phyloP scores from a whole-genome alignment of 371 early-diverging fungal genomes.

The Saksenaea oblongispora region DNA sequence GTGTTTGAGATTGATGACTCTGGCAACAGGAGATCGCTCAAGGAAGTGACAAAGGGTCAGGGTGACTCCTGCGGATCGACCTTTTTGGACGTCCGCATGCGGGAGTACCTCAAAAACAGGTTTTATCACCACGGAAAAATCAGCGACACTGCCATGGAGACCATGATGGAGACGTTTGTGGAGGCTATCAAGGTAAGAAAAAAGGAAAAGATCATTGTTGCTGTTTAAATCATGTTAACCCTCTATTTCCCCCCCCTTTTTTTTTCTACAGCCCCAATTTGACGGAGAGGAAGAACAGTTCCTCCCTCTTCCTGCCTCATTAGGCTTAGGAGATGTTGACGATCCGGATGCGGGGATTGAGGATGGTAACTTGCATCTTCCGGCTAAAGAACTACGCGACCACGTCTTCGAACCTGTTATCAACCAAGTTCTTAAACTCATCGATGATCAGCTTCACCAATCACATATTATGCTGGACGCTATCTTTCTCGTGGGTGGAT shows the following conservation, averaged over 20 bases:
- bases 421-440: constrained; percentile 54
- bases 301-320: constrained; percentile 53
- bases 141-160: constrained; percentile 48
- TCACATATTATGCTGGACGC: constrained; percentile 45
- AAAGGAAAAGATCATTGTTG: constrained; percentile 5
- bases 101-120: constrained; percentile 47
- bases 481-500: constrained; percentile 65
- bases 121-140: constrained; percentile 44
- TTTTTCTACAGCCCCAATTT: constrained; percentile 50
- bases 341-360: constrained; percentile 61
- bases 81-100: constrained; percentile 56
- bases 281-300: constrained; percentile 63
- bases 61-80: constrained; percentile 61
- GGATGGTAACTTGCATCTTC: constrained; percentile 55
- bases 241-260: background rate
- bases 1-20: constrained; percentile 52
- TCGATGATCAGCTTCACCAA: constrained; percentile 57
- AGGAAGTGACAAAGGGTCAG: constrained; percentile 55
- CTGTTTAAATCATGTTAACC: background rate
- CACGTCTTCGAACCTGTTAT: constrained; percentile 64
- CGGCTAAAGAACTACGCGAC: constrained; percentile 51
- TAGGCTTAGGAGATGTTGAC: constrained; percentile 53
- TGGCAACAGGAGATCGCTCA: constrained; percentile 40
- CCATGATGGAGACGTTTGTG: constrained; percentile 49
- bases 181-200: constrained; percentile 47